Evolutionary conservation across 768 basidiomycete genomes (phyloP).

Genomic region (Lentinula raphanica): DNA sequence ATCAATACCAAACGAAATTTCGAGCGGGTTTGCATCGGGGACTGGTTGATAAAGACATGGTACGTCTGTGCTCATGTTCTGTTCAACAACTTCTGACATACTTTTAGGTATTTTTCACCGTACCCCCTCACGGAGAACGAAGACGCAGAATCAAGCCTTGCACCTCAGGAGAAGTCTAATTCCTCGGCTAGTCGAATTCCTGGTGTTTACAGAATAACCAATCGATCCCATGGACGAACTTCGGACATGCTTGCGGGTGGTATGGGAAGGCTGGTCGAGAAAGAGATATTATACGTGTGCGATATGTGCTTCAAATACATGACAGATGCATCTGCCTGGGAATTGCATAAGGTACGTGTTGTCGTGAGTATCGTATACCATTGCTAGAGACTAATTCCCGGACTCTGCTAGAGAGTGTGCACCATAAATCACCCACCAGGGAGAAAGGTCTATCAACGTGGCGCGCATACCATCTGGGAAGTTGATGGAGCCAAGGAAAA

Average conservation of each 20-base stretch:
- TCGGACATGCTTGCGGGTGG: constrained; percentile 69
- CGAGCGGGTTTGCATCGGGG: constrained; percentile 79
- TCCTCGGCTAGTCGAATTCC: constrained; percentile 36
- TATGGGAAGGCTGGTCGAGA: constrained; percentile 39
- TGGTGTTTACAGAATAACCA: constrained; percentile 43
- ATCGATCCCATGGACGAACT: constrained; percentile 66
- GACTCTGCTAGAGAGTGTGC: constrained; percentile 58
- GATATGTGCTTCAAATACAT: constrained; percentile 98
- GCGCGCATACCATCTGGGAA: constrained; percentile 90
- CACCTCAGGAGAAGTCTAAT: constrained; percentile 6
- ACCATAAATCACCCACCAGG: constrained; percentile 74
- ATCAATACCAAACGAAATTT: constrained; percentile 75
- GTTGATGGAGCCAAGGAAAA: constrained; percentile 86
- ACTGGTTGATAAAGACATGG: constrained; percentile 89
- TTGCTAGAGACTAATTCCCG: not conserved
- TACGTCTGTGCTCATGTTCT: constrained; percentile 30
- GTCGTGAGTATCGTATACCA: constrained; percentile 15
- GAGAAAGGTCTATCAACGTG: constrained; percentile 82
- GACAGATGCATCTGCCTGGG: constrained; percentile 67
- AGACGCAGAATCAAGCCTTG: constrained; percentile 35
- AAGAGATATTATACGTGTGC: constrained; percentile 72
- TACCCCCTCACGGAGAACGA: constrained; percentile 77
- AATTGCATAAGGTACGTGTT: constrained; percentile 53
- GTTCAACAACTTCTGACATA: not conserved
- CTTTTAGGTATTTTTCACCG: constrained; percentile 84